Base-by-base conservation (phyloP, 495 filamentous ascomycete genomes). In the Cercophora newfieldiana region DNA sequence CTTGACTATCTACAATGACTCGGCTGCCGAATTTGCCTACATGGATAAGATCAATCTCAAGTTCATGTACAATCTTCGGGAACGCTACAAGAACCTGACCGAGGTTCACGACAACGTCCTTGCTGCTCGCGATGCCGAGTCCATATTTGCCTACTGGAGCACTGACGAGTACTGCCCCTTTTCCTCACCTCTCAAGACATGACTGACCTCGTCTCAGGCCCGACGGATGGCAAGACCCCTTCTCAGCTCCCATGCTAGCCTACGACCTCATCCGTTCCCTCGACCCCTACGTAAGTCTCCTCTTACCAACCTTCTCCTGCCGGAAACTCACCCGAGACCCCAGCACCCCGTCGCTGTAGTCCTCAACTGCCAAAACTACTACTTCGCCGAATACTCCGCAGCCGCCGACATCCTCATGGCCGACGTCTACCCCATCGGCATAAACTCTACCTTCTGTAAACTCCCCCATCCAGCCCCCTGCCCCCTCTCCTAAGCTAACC, bases 281-380 rank as follows among this genome's bases (percentile, higher is more conserved):
- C 0, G 90, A 92, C 73, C 88, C 88, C 0, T 91, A 90, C 72
- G 37, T 14, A 44, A 44, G 37, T 14, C 10, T 14, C 12, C 12
- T 14, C 37, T 44, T 14, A 6, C 12, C 37, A 44, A 6, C 10
- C 37, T 16, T 44, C 2, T 8, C 12, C 2, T 2, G 18, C 18
- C 12, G 10, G 18, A 6, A 14, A 14, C 37, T 44, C 4, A 44
- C 37, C n/a, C 12, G 10, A 44, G 3, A 6, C 12, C 18, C 12
- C 12, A 44, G 37, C 89, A 91, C 72, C 89, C 89, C 0, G 83
- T 89, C 4, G 85, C 84, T 0, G 77, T 91, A 0, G 84, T 83
- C 0, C 80, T 91, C 28, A 91, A 91, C 75, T 92, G 90, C 81
- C 81, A 84, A 47, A 86, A 91, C 71, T 91, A 88, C 75, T 83